Base-by-base conservation (phyloP, 2,329 filamentous ascomycete species). In the Arachnopeziza araneosa region DNA sequence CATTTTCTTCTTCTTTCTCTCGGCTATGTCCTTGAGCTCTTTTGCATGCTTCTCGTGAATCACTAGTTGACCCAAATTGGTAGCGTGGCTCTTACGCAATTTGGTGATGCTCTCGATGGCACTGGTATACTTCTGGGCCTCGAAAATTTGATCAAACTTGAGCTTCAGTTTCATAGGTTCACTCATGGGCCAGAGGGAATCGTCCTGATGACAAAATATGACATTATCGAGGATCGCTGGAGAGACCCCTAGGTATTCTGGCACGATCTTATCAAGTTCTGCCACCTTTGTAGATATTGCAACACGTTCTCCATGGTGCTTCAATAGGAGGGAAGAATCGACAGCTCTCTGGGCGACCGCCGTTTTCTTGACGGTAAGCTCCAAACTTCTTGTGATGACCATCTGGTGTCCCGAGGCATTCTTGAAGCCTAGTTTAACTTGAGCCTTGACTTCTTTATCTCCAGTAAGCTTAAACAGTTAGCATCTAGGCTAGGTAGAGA, bases 151-250 rank as follows among this genome's bases (percentile, higher is more conserved):
- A 71, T 99, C 95, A 62, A 99, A 99, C 56, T 87, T 89, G 74
- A 96, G 96, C 76, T 99, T 99, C 55, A 99, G 79, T 0, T 84
- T 85, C 0, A 84, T 79, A 0, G 95, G 91, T 69, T 96, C 91
- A 71, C 91, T 96, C 81, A 99, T 87, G 0, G 95, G 95, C 95
- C 95, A 99, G 26, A 98, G 76, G 24, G 93, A 97, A 67, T 99
- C 95, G 72, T 99, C 95, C 72, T 99, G 95, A 71, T 99, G 95
- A 73, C 95, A 99, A 76, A 99, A 99, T 67, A 99, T 97, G 72
- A 99, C 95, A 60, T 89, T 89, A 66, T 98, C 93, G 24, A 99
- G 82, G 58, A 99, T 87, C 14, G 95, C 93, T 58, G 88, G 87
- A 1, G 92, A 95, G 2, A 97, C 95, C 48, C 95, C 95, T 0